These are phyloP conservation scores for Paracorniculantispora psalliotae DNA, from an alignment of 2,329 filamentous ascomycete genomes.

Conservation along the genomic window DNA sequence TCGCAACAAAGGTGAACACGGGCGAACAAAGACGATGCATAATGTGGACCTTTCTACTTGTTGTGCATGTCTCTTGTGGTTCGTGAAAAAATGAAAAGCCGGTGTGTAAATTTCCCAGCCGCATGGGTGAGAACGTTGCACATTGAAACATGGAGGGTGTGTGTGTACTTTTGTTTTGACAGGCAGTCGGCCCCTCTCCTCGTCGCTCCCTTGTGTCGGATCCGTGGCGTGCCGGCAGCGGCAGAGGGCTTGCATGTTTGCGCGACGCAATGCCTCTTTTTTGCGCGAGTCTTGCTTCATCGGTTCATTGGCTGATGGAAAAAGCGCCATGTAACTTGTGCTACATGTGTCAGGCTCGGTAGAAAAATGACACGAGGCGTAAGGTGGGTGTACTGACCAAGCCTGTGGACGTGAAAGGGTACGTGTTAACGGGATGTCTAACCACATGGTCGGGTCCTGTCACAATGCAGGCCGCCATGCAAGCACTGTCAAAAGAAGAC, in stretches of 20 bases:
- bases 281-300: not conserved
- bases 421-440: not conserved
- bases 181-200: not conserved
- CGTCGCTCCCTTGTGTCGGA: not conserved
- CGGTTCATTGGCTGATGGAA: not conserved
- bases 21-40: not conserved
- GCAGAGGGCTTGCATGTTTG: not conserved
- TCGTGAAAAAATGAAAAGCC: not conserved
- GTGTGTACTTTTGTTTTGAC: not conserved
- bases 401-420: not conserved
- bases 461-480: not conserved
- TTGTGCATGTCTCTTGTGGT: not conserved
- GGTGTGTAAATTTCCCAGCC: not conserved
- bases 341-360: not conserved
- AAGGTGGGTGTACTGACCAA: not conserved
- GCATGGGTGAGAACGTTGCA: not conserved
- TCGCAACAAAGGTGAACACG: not conserved
- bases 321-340: not conserved
- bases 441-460: not conserved
- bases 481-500: not conserved
- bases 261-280: not conserved
- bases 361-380: not conserved
- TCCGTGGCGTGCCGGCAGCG: not conserved
- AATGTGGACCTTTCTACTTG: not conserved
- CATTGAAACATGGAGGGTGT: not conserved